A percentile compares a stretch with the other conserved stretches of the same genome.
Conservation (phyloP, 106 monocot species). For the Gastrodia elata region DNA sequence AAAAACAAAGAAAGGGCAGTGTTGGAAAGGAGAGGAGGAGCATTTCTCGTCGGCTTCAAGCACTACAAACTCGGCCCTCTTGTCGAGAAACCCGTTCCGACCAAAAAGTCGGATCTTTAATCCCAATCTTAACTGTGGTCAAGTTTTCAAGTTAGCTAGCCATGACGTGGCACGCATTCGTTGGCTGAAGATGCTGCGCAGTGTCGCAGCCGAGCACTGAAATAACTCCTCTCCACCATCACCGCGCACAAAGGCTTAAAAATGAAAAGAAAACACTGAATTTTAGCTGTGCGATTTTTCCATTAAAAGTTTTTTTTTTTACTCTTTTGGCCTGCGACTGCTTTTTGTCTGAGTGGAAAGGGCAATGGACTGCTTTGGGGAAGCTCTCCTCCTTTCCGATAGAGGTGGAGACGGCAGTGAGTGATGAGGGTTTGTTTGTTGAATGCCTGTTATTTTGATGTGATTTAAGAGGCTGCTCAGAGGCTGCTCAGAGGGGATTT, state of each 20-base stretch:
- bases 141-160: background rate
- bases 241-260: background rate
- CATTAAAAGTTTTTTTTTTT: background rate
- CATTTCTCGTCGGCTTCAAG: background rate
- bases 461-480: background rate
- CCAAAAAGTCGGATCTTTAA: background rate
- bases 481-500: conserved; percentile 1
- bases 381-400: background rate
- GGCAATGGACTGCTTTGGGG: background rate
- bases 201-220: background rate
- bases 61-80: background rate
- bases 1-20: background rate
- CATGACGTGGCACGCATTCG: background rate
- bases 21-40: background rate
- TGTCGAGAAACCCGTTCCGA: background rate
- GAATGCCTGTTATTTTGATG: background rate
- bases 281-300: background rate
- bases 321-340: background rate
- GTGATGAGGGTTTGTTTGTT: background rate
- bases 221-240: background rate
- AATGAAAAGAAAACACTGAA: conserved; percentile 1
- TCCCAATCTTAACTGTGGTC: background rate
- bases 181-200: background rate
- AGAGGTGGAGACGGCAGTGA: background rate
- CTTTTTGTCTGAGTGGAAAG: background rate